Base-by-base conservation (phyloP, 148 eudicot species). In the Amaranthus hypochondriacus region DNA sequence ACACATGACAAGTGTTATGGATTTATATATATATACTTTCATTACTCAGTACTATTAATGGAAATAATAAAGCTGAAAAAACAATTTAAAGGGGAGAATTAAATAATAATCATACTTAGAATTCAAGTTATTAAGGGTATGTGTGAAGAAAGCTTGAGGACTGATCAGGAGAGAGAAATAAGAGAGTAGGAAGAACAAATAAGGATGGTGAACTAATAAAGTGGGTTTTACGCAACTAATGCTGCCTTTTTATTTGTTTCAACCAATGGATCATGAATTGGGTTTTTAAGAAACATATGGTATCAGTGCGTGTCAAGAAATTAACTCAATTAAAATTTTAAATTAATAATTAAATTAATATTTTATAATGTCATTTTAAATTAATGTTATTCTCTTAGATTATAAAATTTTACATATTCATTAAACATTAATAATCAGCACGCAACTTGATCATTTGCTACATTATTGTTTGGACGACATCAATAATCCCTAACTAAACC, bases 161-260 rank as follows among this genome's bases (percentile, higher is more conserved):
- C 39, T 28, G 39, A 28, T 28, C 39, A 28, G 58, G 71, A 76
- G 68, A 75, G 77, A 80, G 56, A 73, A 56, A 73, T 68, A 68
- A 74, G 71, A 77, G 77, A 70, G 70, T 67, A 76, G 81, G 73
- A 73, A 73, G 71, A 73, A 73, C 68, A 63, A 72, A 51, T 15
- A 46, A 54, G 77, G 76, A 73, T 78, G 81, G 61, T 80, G 83
- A 82, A 78, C 86, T 68, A 81, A 84, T 90, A 81, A 89, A 86
- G 96, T 93, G 87, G 85, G 59, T 63, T 90, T 81, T 89, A 90
- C 83, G 96, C 94, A 86, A 90, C 79, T 68, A 77, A 76, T 76
- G 69, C 62, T 71, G 72, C 79, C 60, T 53, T 66, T 51, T 49
- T 66, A 50, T 9, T 71, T 86, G 79, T 81, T 75, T 80, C 81